Evolutionary conservation across 164 flowering plant species (phyloP).

Genomic region (Sextonia rubra): DNA sequence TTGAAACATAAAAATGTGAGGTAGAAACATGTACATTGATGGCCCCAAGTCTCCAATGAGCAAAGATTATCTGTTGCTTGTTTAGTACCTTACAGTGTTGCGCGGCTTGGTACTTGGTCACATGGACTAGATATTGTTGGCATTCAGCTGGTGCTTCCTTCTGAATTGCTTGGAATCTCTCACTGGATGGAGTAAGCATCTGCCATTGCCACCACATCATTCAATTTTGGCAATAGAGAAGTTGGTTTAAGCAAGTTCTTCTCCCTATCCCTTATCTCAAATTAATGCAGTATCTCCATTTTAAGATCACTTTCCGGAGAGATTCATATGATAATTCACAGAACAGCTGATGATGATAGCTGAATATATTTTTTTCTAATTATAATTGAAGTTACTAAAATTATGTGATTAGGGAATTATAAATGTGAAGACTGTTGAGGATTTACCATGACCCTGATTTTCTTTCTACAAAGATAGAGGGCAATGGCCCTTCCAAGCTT

Average conservation of each 20-base stretch:
- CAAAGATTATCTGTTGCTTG: background rate
- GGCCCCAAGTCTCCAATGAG: background rate
- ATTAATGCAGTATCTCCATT: too few relatives aligned
- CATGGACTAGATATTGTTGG: constrained; percentile 73
- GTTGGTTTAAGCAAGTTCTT: background rate
- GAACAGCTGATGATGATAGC: background rate
- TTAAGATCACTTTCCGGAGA: too few relatives aligned
- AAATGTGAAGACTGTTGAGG: background rate
- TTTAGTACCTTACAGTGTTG: constrained; percentile 62
- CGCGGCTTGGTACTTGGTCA: constrained; percentile 81
- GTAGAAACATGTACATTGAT: background rate
- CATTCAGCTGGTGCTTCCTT: constrained; percentile 68
- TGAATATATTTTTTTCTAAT: background rate
- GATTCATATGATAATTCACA: too few relatives aligned
- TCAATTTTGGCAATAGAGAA: background rate
- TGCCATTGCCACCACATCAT: constrained; percentile 17
- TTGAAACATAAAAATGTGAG: background rate
- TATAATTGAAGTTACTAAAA: background rate
- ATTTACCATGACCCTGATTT: constrained; percentile 73
- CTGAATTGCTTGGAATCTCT: constrained; percentile 74
- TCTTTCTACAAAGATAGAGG: constrained; percentile 65
- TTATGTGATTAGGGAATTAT: background rate
- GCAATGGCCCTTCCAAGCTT: constrained; percentile 97
- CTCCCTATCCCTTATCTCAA: background rate
- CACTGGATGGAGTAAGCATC: constrained; percentile 83